A percentile compares a stretch with the other conserved stretches of the same genome.
Evolutionary conservation across 495 filamentous ascomycete species (phyloP).

Genomic region (Penicillium argentinense): DNA sequence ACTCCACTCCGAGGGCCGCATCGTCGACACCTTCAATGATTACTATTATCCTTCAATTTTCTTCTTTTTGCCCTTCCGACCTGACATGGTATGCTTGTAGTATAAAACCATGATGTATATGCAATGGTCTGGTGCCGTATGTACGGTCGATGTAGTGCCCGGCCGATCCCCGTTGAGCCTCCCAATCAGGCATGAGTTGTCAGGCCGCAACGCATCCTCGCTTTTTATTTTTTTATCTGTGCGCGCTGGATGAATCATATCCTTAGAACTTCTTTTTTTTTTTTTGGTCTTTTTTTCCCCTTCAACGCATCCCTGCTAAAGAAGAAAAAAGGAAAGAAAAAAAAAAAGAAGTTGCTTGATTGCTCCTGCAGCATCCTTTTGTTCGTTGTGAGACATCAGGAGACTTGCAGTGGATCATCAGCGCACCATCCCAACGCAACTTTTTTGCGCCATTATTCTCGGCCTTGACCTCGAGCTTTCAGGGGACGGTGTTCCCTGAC

Average conservation of each 20-base stretch:
- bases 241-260: slow-evolving; percentile 30
- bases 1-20: slow-evolving; percentile 8
- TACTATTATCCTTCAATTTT: too few relatives aligned
- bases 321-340: slow-evolving; percentile 4
- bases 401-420: slow-evolving; percentile 33
- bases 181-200: slow-evolving; percentile 32
- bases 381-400: slow-evolving; percentile 24
- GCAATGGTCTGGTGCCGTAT: too few relatives aligned
- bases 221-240: slow-evolving; percentile 27
- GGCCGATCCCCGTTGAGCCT: slow-evolving; percentile 7
- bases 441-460: slow-evolving; percentile 14
- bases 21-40: too few relatives aligned
- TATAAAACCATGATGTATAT: slow-evolving; percentile 1
- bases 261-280: slow-evolving; percentile 2
- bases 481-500: slow-evolving; percentile 8
- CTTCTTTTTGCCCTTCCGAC: too few relatives aligned
- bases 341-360: slow-evolving; percentile 11
- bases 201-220: slow-evolving; percentile 32
- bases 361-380: slow-evolving; percentile 32
- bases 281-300: slow-evolving; percentile 3
- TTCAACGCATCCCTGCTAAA: too few relatives aligned
- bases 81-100: too few relatives aligned
- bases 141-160: too few relatives aligned
- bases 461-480: slow-evolving; percentile 2
- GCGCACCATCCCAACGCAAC: slow-evolving; percentile 15